Percentiles rank a stretch among this genome's conserved stretches.
Evolutionary conservation across 257 asterid genomes (phyloP).

Genomic region (Coffea canephora): DNA sequence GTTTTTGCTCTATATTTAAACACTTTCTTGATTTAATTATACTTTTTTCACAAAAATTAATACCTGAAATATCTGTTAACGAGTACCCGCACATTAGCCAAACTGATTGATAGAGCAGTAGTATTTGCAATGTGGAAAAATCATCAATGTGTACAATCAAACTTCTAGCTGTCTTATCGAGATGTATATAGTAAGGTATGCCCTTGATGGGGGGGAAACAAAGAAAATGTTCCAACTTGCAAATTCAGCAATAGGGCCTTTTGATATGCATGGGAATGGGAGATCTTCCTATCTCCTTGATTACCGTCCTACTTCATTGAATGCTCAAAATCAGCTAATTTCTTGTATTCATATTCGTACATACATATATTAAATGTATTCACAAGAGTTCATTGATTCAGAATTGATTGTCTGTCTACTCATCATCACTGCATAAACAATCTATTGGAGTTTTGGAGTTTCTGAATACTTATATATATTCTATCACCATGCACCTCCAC

Average conservation of each 20-base stretch:
- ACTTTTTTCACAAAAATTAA: too few species aligned
- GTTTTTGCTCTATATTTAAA: too few species aligned
- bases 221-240: background rate
- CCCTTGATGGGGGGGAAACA: background rate
- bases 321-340: background rate
- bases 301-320: background rate
- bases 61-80: too few species aligned
- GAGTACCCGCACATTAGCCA: too few species aligned
- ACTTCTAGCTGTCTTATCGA: background rate
- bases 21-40: too few species aligned
- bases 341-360: background rate
- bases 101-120: too few species aligned
- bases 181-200: background rate
- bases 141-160: background rate
- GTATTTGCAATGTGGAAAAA: too few species aligned
- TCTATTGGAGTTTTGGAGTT: background rate
- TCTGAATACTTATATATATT: background rate
- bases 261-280: background rate
- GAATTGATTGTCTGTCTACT: background rate
- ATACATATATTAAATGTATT: background rate
- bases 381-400: background rate
- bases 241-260: background rate
- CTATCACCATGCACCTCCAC: background rate
- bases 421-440: background rate
- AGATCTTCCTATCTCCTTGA: background rate